Percentiles rank a stretch among this genome's conserved stretches.
These are phyloP conservation scores for Leersia perrieri DNA, from an alignment of 176 grass and related monocot genomes.

Conservation along the genomic window DNA sequence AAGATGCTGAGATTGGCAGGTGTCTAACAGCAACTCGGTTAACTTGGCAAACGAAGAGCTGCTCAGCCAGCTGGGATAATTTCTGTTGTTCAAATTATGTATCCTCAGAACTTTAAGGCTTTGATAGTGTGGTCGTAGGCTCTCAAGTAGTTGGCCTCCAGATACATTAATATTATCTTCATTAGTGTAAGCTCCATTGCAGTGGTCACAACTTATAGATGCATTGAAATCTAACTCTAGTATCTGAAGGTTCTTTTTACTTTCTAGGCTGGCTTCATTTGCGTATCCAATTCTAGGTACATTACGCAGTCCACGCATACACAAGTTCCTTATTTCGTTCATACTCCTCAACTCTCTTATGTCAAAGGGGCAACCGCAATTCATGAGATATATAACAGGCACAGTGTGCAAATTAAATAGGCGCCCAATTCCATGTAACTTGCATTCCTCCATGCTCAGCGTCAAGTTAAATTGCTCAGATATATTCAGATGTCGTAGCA, in stretches of 20 bases:
- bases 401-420: slow-evolving; percentile 24
- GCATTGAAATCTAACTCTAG: background rate
- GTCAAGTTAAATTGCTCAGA: slow-evolving; percentile 18
- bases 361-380: background rate
- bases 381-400: background rate
- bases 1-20: slow-evolving; percentile 2
- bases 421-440: background rate
- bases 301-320: background rate
- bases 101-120: background rate
- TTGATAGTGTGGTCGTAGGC: background rate
- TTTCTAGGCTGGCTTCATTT: background rate
- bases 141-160: background rate
- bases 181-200: background rate
- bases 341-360: slow-evolving; percentile 28
- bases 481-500: slow-evolving; percentile 13
- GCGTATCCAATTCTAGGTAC: background rate
- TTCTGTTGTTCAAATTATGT: background rate
- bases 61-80: background rate
- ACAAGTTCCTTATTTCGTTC: background rate
- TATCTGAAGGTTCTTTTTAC: background rate
- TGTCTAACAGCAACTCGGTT: background rate
- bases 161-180: background rate
- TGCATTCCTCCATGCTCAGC: slow-evolving; percentile 1
- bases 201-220: background rate
- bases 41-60: background rate